Conservation (phyloP, 1,139 yeast genomes). For the Komagataea norvegica region DNA sequence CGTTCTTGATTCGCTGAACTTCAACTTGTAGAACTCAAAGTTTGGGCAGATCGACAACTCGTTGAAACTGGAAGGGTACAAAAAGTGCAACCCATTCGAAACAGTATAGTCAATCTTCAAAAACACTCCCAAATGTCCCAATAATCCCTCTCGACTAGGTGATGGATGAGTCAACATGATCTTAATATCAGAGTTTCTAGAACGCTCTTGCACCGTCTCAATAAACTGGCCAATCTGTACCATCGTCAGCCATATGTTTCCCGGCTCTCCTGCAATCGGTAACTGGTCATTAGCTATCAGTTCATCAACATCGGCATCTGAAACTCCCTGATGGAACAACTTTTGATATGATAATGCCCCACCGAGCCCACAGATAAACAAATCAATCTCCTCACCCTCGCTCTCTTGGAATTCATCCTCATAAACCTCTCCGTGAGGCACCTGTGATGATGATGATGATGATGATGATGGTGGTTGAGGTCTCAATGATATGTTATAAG, state of each 20-base stretch:
- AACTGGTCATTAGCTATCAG: slow-evolving; percentile 19
- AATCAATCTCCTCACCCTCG: slow-evolving; percentile 34
- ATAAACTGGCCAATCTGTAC: slow-evolving; percentile 64
- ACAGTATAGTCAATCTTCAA: slow-evolving; percentile 70
- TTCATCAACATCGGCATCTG: slow-evolving; percentile 23
- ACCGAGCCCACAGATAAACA: slow-evolving; percentile 65
- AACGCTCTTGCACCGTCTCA: slow-evolving; percentile 39
- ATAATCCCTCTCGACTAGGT: slow-evolving; percentile 58
- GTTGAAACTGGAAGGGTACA: slow-evolving; percentile 68
- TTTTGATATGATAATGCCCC: slow-evolving; percentile 66
- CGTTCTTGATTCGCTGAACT: slow-evolving; percentile 57
- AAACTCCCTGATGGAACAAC: slow-evolving; percentile 63
- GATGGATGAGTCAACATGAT: slow-evolving; percentile 67
- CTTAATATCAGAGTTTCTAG: slow-evolving; percentile 45
- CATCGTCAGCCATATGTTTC: slow-evolving; percentile 72
- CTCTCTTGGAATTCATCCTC: slow-evolving; percentile 3
- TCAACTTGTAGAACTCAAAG: slow-evolving; percentile 57
- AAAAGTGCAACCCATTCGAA: slow-evolving; percentile 67
- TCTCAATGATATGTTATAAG: slow-evolving; percentile 33
- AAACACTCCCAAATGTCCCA: slow-evolving; percentile 63
- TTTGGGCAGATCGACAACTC: slow-evolving; percentile 62
- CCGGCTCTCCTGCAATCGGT: slow-evolving; percentile 62
- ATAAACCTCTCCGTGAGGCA: background rate
- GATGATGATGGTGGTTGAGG: slow-evolving; percentile 29
- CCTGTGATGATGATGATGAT: too few species aligned